These are phyloP conservation scores for Eucalyptus pauciflora DNA, from an alignment of 345 rosid species.

Conservation along the genomic window DNA sequence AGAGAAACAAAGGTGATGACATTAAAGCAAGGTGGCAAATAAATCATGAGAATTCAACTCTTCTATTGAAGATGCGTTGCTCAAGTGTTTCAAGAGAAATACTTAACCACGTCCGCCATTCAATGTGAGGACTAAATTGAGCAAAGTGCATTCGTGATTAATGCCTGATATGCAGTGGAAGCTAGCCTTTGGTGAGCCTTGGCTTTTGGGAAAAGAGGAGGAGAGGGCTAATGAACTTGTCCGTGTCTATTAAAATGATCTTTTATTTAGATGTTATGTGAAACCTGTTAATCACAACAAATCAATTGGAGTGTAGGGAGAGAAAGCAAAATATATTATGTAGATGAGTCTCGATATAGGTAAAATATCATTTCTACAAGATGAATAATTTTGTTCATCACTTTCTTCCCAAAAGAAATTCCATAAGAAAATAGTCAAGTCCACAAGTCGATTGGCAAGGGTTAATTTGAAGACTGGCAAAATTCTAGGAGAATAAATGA, in stretches of 20 bases:
- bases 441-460: neutral
- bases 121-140: neutral
- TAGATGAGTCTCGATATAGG: neutral
- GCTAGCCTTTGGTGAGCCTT: neutral
- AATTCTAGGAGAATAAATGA: neutral
- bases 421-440: neutral
- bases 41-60: neutral
- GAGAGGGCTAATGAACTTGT: neutral
- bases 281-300: neutral
- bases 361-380: too few relatives aligned
- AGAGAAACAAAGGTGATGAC: neutral
- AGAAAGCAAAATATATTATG: neutral
- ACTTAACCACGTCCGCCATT: neutral
- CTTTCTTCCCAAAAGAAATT: neutral
- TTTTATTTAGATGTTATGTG: neutral
- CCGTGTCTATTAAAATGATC: neutral
- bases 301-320: neutral
- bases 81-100: neutral
- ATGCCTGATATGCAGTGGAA: neutral
- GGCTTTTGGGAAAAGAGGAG: neutral
- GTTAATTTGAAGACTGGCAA: neutral
- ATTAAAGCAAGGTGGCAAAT: neutral
- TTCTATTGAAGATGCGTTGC: neutral
- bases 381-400: neutral
- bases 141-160: neutral